phyloP scores from a whole-genome alignment of 192 early-diverging fungal genomes.

The Podila clonocystis region DNA sequence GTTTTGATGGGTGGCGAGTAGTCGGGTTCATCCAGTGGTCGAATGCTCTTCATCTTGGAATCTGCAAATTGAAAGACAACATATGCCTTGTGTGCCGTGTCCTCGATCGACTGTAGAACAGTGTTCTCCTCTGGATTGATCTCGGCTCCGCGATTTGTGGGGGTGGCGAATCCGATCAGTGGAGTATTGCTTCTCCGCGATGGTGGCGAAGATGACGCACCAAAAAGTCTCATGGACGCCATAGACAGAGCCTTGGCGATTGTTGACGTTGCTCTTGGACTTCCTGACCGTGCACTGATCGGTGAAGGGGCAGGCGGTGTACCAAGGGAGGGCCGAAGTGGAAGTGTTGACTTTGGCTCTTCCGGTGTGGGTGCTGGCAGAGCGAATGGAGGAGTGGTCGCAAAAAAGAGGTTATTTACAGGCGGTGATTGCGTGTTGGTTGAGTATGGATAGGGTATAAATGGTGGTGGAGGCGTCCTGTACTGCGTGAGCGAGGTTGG shows the following conservation, averaged over 20 bases:
- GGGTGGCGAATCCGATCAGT: constrained; percentile 31
- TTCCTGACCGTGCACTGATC: constrained; percentile 30
- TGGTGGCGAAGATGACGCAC: constrained; percentile 60
- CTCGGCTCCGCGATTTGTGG: constrained; percentile 10
- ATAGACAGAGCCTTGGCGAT: constrained; percentile 64
- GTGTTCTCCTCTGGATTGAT: constrained; percentile 53
- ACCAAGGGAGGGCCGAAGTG: constrained; percentile 22
- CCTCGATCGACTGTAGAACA: constrained; percentile 72
- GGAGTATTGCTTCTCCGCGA: constrained; percentile 42
- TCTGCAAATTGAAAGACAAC: constrained; percentile 74
- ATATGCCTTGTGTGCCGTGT: constrained; percentile 74
- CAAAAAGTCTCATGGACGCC: constrained; percentile 65
- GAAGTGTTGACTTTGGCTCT: constrained; percentile 12
- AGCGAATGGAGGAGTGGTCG: constrained; percentile 56
- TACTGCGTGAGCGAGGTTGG: constrained; percentile 42
- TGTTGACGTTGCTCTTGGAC: constrained; percentile 55
- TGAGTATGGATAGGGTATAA: constrained; percentile 24
- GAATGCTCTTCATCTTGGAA: constrained; percentile 64
- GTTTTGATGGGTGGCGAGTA: constrained; percentile 30
- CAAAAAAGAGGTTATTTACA: constrained; percentile 28
- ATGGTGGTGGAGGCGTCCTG: constrained; percentile 35
- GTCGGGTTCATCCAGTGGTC: constrained; percentile 45
- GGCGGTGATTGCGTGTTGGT: constrained; percentile 25
- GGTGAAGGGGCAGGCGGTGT: constrained; percentile 30
- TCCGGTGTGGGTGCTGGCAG: constrained; percentile 32